Conservation (phyloP, 805 yeast genomes). For the Spathaspora passalidarum region DNA sequence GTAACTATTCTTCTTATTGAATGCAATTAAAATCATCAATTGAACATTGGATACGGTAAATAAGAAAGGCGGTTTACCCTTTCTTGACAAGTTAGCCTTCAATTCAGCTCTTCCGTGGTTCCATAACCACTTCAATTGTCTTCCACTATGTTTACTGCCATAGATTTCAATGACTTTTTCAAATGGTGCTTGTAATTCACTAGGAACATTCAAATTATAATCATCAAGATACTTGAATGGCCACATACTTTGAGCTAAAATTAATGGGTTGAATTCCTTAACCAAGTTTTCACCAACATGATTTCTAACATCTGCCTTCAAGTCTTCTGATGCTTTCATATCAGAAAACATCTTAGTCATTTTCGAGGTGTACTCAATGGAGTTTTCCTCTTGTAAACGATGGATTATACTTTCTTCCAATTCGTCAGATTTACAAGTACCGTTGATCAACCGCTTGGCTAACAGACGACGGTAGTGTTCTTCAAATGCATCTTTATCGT, state of each 20-base stretch:
- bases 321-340: constrained; percentile 77
- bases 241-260: constrained; percentile 90
- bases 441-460: constrained; percentile 85
- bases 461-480: constrained; percentile 84
- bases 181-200: constrained; percentile 60
- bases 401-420: constrained; percentile 83
- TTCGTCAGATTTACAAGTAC: constrained; percentile 81
- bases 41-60: constrained; percentile 85
- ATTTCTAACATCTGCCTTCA: constrained; percentile 50
- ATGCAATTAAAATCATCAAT: constrained; percentile 82
- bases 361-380: constrained; percentile 88
- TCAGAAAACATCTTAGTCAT: constrained; percentile 96
- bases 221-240: constrained; percentile 54
- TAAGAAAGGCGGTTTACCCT: constrained; percentile 75
- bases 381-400: constrained; percentile 82
- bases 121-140: constrained; percentile 96
- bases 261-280: constrained; percentile 62
- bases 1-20: constrained; percentile 62
- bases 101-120: constrained; percentile 89
- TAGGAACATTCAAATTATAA: constrained; percentile 56
- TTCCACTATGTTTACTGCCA: constrained; percentile 72
- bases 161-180: constrained; percentile 69
- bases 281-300: constrained; percentile 15
- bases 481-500: constrained; percentile 94
- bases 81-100: constrained; percentile 77